Evolutionary conservation across 371 early-diverging fungal species (phyloP).

Genomic region (Mucor mucedo): DNA sequence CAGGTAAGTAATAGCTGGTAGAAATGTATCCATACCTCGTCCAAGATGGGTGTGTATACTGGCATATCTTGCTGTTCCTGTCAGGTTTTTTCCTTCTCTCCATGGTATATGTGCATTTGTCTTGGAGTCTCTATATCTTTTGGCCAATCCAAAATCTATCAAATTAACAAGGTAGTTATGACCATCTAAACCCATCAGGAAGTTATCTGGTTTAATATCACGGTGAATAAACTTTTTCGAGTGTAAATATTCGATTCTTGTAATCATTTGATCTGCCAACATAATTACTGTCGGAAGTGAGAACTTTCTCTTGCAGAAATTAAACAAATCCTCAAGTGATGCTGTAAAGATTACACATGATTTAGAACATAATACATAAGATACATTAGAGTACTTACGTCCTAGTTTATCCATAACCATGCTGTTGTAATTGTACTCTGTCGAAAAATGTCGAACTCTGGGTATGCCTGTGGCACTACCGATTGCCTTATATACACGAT

Average conservation of each 20-base stretch:
- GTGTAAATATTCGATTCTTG: conserved; percentile 97
- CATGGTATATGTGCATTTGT: conserved; percentile 97
- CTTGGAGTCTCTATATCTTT: conserved; percentile 93
- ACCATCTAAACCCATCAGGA: conserved; percentile 86
- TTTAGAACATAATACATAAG: neutral
- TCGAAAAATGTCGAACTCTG: conserved; percentile 90
- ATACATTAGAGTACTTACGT: conserved; percentile 49
- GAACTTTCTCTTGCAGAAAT: conserved; percentile 94
- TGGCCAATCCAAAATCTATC: conserved; percentile 99
- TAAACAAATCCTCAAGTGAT: conserved; percentile 94
- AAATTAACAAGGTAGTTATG: conserved; percentile 82
- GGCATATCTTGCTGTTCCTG: conserved; percentile 99
- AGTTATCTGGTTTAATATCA: conserved; percentile 97
- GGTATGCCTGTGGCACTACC: conserved; percentile 97
- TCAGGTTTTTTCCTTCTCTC: conserved; percentile 94
- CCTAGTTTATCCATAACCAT: conserved; percentile 99
- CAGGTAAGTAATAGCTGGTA: neutral
- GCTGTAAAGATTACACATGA: conserved; percentile 10
- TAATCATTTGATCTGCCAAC: conserved; percentile 95
- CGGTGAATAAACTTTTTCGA: conserved; percentile 80
- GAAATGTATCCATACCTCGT: conserved; percentile 55
- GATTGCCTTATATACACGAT: conserved; percentile 89
- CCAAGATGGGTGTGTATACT: conserved; percentile 98
- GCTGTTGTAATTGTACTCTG: conserved; percentile 89
- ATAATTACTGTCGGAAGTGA: conserved; percentile 95